Evolutionary conservation across 495 filamentous ascomycete species (phyloP).

Genomic region (Xylaria sp.): DNA sequence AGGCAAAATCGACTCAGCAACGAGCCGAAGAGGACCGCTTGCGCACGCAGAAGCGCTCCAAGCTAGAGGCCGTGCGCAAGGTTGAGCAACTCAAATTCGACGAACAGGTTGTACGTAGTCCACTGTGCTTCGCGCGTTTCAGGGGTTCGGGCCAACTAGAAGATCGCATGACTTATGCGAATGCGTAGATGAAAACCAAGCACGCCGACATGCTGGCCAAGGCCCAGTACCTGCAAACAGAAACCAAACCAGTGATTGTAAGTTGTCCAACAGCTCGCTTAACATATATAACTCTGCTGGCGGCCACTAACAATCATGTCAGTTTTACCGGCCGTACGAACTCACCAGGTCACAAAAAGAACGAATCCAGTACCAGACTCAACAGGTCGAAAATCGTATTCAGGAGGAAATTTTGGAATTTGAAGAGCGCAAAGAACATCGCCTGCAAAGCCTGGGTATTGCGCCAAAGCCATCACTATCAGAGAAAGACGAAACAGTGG

Average conservation of each 20-base stretch:
- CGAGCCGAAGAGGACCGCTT: conserved; percentile 70
- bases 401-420: conserved; percentile 54
- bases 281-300: conserved; percentile 15
- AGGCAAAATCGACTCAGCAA: conserved; percentile 80
- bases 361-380: conserved; percentile 55
- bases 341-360: conserved; percentile 61
- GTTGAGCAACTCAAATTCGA: conserved; percentile 80
- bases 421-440: conserved; percentile 43
- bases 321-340: conserved; percentile 94
- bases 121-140: background rate
- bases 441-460: conserved; percentile 41
- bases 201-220: conserved; percentile 74
- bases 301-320: conserved; percentile 33
- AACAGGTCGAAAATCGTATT: conserved; percentile 53
- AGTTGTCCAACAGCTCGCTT: conserved; percentile 37
- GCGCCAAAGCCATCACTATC: conserved; percentile 31
- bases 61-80: conserved; percentile 63
- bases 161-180: conserved; percentile 36
- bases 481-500: conserved; percentile 42
- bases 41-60: conserved; percentile 66
- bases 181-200: conserved; percentile 74
- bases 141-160: background rate
- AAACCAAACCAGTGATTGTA: conserved; percentile 78
- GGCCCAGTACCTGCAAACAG: conserved; percentile 80
- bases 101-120: conserved; percentile 71